A percentile compares a stretch with the other conserved stretches of the same genome.
These are phyloP conservation scores for Mortierella sp. DNA, from an alignment of 371 early-diverging fungal species.

Conservation along the genomic window DNA sequence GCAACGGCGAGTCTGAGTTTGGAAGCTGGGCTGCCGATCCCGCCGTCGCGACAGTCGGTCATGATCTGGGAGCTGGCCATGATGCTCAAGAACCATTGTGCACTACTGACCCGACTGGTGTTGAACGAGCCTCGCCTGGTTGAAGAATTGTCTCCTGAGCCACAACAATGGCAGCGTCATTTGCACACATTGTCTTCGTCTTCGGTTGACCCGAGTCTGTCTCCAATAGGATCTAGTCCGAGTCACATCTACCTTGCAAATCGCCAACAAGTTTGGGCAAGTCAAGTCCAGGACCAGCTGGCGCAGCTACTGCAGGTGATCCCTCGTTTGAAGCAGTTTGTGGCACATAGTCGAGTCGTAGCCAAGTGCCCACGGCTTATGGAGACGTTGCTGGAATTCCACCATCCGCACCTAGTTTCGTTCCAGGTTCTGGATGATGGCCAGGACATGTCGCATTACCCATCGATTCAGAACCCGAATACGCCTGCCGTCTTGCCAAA, in stretches of 20 bases:
- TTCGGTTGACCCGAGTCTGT: background rate
- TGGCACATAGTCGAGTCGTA: slow-evolving; percentile 7
- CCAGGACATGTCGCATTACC: background rate
- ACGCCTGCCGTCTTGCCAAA: background rate
- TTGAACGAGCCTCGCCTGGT: slow-evolving; percentile 24
- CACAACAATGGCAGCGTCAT: background rate
- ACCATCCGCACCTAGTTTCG: slow-evolving; percentile 23
- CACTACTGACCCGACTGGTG: slow-evolving; percentile 12
- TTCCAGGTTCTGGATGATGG: slow-evolving; percentile 25
- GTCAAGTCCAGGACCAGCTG: background rate
- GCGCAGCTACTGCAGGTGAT: slow-evolving; percentile 18
- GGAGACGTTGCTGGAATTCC: slow-evolving; percentile 30
- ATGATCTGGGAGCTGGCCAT: slow-evolving; percentile 25
- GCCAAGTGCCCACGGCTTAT: slow-evolving; percentile 21
- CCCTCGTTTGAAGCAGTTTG: slow-evolving; percentile 27
- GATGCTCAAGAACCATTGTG: slow-evolving; percentile 20
- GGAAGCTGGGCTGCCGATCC: background rate
- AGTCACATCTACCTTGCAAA: background rate
- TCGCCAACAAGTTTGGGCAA: background rate
- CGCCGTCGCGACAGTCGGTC: background rate
- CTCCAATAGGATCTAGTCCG: background rate
- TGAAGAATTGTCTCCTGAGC: slow-evolving; percentile 10
- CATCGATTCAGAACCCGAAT: slow-evolving; percentile 6
- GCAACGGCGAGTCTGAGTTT: slow-evolving; percentile 18
- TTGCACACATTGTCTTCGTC: slow-evolving; percentile 8